Evolutionary conservation across 2,329 filamentous ascomycete genomes (phyloP).

Genomic region (Xylaria sp.): DNA sequence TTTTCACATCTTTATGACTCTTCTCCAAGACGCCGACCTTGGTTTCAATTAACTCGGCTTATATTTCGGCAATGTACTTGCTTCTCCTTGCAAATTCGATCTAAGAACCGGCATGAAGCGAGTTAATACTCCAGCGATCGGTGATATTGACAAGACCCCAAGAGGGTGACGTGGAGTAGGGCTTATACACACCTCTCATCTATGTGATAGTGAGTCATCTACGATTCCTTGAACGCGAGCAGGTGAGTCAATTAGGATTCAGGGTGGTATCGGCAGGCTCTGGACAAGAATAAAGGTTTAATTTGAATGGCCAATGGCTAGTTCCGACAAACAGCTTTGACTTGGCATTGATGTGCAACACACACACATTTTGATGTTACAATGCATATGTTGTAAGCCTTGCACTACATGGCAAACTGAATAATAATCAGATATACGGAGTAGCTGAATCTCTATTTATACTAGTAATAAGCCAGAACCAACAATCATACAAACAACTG

Average conservation of each 20-base stretch:
- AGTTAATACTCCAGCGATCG: background rate
- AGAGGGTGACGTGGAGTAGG: background rate
- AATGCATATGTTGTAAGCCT: background rate
- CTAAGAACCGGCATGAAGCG: background rate
- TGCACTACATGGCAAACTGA: background rate
- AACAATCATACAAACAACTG: background rate
- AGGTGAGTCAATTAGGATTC: constrained; percentile 15
- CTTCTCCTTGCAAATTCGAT: background rate
- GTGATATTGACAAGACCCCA: background rate
- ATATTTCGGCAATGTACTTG: background rate
- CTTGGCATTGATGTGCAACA: background rate
- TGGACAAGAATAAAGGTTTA: background rate
- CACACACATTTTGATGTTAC: background rate
- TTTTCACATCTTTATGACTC: too few relatives aligned
- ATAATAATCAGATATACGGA: background rate
- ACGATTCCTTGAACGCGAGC: background rate
- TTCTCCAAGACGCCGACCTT: background rate
- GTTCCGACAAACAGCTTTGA: background rate
- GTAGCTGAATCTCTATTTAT: background rate
- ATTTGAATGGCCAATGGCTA: background rate
- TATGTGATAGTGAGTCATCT: constrained; percentile 16
- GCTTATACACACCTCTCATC: background rate
- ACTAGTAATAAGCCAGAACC: too few relatives aligned
- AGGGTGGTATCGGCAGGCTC: background rate
- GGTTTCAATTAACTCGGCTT: background rate